Base-by-base conservation (phyloP, 2,329 filamentous ascomycete genomes). In the Simplicillium sp. region DNA sequence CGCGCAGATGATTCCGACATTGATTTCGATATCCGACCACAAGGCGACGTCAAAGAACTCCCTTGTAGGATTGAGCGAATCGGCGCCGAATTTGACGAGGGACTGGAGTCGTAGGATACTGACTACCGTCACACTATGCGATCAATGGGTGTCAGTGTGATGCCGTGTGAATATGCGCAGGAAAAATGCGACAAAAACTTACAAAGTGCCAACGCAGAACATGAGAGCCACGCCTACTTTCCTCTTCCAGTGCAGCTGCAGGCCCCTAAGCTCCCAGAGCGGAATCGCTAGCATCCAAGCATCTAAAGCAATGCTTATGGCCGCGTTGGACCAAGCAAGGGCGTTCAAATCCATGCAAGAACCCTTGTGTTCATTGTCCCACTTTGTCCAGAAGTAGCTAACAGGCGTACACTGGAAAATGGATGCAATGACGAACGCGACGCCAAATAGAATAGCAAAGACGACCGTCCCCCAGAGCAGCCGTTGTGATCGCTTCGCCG, bases 341-440 rank as follows among this genome's bases (percentile, higher is more conserved):
- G 57, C 53, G 44, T 68, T 71, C 37, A 64, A 52, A 37, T 68
- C 58, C 11, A 68, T 54, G 46, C 73, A 77, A 3, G 43, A 50
- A 1, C 71, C 72, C 2, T 53, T 28, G 34, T 65, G 59, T 43
- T 64, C 49, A 2, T 64, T 66, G 34, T 70, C 66, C 72, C 72
- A 77, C n/a, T 53, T 54, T 0, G 54, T 61, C 74, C 74, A 78
- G 48, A 67, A 68, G 42, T 60, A 66, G 8, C 50, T 51, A 20
- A 75, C 56, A 1, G 72, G 72, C 14, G 43, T 52, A 54, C 71
- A 75, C 44, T 70, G 63, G 37, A 73, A 68, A 11, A 70, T 49
- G 8, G 55, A 60, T 2, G 60, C 51, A 4, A 70, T 34, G 25
- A 63, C 46, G 43, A 67, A 72, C 1, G 51, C 46, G 15, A 64